Evolutionary conservation across 2,329 filamentous ascomycete species (phyloP), one percentile per base, ranked within the genome.

Genomic region (Ophiocordyceps unilateralis): DNA sequence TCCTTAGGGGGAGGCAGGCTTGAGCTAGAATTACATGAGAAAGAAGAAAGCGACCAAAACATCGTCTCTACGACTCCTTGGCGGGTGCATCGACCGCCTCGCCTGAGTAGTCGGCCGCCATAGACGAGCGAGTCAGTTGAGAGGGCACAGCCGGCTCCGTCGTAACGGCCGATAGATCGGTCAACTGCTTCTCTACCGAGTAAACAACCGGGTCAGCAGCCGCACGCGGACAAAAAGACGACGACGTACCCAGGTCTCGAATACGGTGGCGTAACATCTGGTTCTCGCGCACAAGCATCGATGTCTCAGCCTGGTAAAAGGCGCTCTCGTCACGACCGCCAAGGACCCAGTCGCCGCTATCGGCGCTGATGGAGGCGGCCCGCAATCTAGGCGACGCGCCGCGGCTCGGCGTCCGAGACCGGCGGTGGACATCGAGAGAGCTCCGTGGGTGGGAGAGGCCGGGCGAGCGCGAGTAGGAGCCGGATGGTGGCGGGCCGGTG

Each of bases 301-400:
- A 81, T 1, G 82, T 85, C 61, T 89, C 83, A 5, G 83, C 83
- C 57, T 87, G 82, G 53, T 88, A 88, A 57, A 86, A 87, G 1
- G 80, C 78, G 48, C 72, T 78, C 56, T 88, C 83, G 52, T 87
- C 83, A 17, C 82, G 68, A 8, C 72, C 73, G n/a, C 72, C 73
- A 1, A 81, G 66, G 40, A 71, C 60, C 63, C 70, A 76, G 24
- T 85, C 78, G 28, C 69, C 71, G 42, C 66, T 69, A 44, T 80
- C 76, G 17, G 61, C 70, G 44, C 71, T 71, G 49, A 77, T 74
- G 3, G 74, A 78, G 30, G 72, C 67, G 40, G 74, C 62, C 52
- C 73, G 59, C 53, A 81, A 52, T 56, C 69, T 58, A 51, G 81
- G 63, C 52, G 75, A 70, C 55, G 68, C 69, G 41, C 68, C 69